These are phyloP conservation scores for Piedraia hortae DNA, from an alignment of 2,329 filamentous ascomycete species.

Conservation along the genomic window DNA sequence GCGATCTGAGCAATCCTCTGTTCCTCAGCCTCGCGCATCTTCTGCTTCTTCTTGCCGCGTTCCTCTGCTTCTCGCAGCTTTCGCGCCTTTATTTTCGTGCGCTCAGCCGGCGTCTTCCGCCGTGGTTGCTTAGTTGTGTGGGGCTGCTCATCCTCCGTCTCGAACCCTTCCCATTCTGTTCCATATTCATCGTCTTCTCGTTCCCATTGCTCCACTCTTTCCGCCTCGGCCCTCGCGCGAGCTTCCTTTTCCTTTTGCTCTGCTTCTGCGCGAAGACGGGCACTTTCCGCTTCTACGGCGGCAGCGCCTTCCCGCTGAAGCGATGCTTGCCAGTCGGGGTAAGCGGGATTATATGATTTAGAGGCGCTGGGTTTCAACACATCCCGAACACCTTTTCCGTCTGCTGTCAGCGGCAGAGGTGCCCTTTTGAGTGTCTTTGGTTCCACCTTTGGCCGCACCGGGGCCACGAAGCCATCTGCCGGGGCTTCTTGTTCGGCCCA, in stretches of 20 bases:
- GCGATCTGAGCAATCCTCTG: conserved; percentile 44
- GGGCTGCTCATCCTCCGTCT: conserved; percentile 25
- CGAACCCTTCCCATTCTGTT: conserved; percentile 40
- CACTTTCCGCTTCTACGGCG: conserved; percentile 51
- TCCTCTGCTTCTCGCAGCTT: conserved; percentile 61
- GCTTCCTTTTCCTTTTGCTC: conserved; percentile 40
- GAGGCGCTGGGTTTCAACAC: conserved; percentile 56
- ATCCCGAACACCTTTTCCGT: conserved; percentile 50
- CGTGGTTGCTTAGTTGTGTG: conserved; percentile 43
- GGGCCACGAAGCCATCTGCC: conserved; percentile 35
- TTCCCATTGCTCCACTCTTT: conserved; percentile 46
- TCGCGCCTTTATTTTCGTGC: conserved; percentile 66
- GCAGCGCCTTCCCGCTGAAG: conserved; percentile 48
- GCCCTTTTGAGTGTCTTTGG: conserved; percentile 50
- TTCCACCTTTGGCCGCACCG: conserved; percentile 33
- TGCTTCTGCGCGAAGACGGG: conserved; percentile 38
- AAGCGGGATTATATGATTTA: conserved; percentile 77
- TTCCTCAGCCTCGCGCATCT: conserved; percentile 43
- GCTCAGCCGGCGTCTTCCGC: conserved; percentile 61
- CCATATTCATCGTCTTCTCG: conserved; percentile 73
- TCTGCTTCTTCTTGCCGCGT: conserved; percentile 49
- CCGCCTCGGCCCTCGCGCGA: conserved; percentile 42
- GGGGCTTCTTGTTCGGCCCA: conserved; percentile 33
- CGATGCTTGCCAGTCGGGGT: conserved; percentile 59
- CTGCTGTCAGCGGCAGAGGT: conserved; percentile 46